A percentile compares a stretch with the other conserved stretches of the same genome.
Evolutionary conservation across 768 basidiomycete genomes (phyloP).

Genomic region (Paxillus involutus): DNA sequence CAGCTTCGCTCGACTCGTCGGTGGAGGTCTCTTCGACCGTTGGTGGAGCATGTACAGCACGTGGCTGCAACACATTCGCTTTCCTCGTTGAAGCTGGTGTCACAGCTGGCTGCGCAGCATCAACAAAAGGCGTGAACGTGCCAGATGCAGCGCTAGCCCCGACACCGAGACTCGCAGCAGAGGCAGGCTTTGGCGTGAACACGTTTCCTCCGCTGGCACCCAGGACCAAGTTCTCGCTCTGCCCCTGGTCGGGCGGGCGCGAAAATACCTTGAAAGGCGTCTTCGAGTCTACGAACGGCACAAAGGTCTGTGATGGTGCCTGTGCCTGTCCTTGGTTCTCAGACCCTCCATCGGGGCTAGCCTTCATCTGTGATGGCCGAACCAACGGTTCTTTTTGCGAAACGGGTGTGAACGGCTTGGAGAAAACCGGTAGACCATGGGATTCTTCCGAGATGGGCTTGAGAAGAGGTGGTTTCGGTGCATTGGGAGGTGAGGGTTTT

Average conservation of each 20-base stretch:
- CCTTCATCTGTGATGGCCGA: conserved; percentile 22
- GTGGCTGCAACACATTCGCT: conserved; percentile 18
- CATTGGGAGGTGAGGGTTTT: conserved; percentile 18
- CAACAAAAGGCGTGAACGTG: conserved; percentile 40
- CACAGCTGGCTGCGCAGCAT: conserved; percentile 15
- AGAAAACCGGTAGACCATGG: conserved; percentile 45
- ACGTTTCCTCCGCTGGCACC: conserved; percentile 22
- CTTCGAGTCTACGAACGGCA: conserved; percentile 39
- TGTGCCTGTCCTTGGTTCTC: conserved; percentile 17
- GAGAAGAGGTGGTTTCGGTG: conserved; percentile 26
- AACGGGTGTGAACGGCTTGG: conserved; percentile 65
- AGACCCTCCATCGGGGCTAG: conserved; percentile 15
- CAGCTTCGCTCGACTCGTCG: conserved; percentile 33
- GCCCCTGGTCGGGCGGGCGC: conserved; percentile 49
- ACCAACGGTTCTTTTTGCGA: conserved; percentile 37
- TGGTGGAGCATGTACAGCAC: conserved; percentile 13
- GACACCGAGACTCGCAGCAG: conserved; percentile 6
- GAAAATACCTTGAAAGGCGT: conserved; percentile 66
- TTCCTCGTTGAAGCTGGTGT: conserved; percentile 22
- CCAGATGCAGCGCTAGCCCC: conserved; percentile 4
- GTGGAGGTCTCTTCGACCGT: conserved; percentile 29
- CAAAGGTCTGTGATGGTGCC: conserved; percentile 36
- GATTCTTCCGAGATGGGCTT: conserved; percentile 37
- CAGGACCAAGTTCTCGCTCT: conserved; percentile 36
- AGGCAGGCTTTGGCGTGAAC: conserved; percentile 47